Percentiles rank a stretch among this genome's conserved stretches.
These are phyloP conservation scores for Fusarium buharicum DNA, from an alignment of 2,329 filamentous ascomycete species.

Conservation along the genomic window DNA sequence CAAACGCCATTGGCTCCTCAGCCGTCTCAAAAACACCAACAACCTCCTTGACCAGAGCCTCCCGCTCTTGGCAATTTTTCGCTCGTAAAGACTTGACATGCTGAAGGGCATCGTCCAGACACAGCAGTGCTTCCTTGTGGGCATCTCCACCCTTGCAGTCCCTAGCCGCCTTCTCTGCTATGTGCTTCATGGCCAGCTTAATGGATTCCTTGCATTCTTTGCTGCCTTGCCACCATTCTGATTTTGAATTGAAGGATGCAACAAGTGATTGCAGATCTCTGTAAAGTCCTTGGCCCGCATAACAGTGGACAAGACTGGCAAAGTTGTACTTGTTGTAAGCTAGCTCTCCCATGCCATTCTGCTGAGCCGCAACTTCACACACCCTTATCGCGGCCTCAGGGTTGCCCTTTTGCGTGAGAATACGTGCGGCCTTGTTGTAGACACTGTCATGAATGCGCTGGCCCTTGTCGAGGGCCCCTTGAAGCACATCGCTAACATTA, in stretches of 20 bases:
- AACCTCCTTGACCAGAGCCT: conserved; percentile 27
- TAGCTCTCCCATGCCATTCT: conserved; percentile 52
- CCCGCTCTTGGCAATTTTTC: conserved; percentile 33
- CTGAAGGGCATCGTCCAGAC: conserved; percentile 34
- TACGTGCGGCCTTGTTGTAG: conserved; percentile 51
- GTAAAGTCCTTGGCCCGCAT: conserved; percentile 49
- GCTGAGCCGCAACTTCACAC: conserved; percentile 51
- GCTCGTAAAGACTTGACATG: conserved; percentile 41
- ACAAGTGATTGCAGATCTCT: conserved; percentile 48
- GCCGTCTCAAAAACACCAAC: conserved; percentile 35
- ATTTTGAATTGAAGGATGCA: conserved; percentile 45
- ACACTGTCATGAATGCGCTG: conserved; percentile 50
- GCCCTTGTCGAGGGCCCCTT: conserved; percentile 44
- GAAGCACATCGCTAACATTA: conserved; percentile 42
- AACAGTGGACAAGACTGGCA: conserved; percentile 50
- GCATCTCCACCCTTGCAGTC: conserved; percentile 8
- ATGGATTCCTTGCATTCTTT: conserved; percentile 52
- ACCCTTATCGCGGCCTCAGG: conserved; percentile 47
- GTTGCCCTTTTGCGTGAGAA: conserved; percentile 46
- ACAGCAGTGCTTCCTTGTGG: conserved; percentile 43
- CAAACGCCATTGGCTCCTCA: conserved; percentile 28
- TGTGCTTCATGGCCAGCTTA: conserved; percentile 52
- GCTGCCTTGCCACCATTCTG: conserved; percentile 52
- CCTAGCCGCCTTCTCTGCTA: conserved; percentile 43
- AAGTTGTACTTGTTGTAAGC: conserved; percentile 54